These are phyloP conservation scores for Prunus yedoensis DNA, from an alignment of 331 rosid genomes.

Conservation along the genomic window DNA sequence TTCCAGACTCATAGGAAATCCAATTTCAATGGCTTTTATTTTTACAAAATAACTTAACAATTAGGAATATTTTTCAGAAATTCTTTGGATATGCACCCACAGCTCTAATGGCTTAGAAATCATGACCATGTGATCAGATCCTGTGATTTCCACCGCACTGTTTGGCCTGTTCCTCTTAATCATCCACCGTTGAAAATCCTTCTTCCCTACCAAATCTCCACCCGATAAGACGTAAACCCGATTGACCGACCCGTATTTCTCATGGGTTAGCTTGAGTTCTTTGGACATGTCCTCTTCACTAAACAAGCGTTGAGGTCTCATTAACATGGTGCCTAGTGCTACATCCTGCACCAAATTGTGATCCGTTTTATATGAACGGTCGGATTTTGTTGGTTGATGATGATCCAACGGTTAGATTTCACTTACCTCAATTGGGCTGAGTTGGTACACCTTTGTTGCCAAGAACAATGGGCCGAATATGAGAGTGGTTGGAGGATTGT, in stretches of 20 bases:
- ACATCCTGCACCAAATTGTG: conserved; percentile 27
- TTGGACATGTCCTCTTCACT: conserved; percentile 31
- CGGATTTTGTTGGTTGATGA: background rate
- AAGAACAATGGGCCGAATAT: conserved; percentile 30
- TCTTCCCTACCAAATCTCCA: background rate
- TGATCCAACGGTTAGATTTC: background rate
- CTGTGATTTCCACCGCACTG: conserved; percentile 20
- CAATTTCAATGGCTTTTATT: conserved; percentile 5
- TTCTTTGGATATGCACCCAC: conserved; percentile 15
- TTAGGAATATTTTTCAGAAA: conserved; percentile 10
- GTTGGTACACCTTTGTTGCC: conserved; percentile 25
- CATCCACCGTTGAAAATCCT: conserved; percentile 29
- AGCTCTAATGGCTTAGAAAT: conserved; percentile 34
- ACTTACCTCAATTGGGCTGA: conserved; percentile 26
- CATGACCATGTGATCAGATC: conserved; percentile 40
- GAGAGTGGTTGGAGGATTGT: conserved; percentile 29
- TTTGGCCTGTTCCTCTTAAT: conserved; percentile 32
- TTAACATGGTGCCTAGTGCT: conserved; percentile 24
- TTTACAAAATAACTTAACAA: background rate
- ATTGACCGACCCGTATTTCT: conserved; percentile 27
- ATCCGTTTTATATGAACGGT: background rate
- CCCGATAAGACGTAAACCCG: conserved; percentile 27
- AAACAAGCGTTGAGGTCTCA: conserved; percentile 36
- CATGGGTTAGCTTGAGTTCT: conserved; percentile 18
- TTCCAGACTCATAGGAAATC: background rate